These are phyloP conservation scores for Candida ipomoeae DNA, from an alignment of 805 yeast genomes.

Conservation along the genomic window DNA sequence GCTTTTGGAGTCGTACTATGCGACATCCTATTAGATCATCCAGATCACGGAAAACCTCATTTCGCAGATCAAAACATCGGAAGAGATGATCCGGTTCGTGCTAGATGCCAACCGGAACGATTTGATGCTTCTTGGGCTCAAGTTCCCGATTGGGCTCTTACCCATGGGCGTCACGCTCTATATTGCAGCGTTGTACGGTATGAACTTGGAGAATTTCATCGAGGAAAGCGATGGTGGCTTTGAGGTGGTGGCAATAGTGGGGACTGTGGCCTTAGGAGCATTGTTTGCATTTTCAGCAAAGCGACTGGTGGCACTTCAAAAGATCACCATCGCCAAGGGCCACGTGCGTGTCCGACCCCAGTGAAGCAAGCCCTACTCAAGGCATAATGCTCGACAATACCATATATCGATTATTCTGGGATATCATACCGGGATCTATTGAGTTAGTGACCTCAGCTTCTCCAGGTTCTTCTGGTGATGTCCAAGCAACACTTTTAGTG, in stretches of 20 bases:
- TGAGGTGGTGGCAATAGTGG: constrained; percentile 35
- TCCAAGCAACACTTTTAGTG: too few species aligned
- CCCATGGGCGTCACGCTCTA: constrained; percentile 79
- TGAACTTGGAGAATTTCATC: constrained; percentile 90
- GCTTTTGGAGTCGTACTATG: constrained; percentile 84
- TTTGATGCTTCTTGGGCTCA: constrained; percentile 79
- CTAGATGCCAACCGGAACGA: constrained; percentile 93
- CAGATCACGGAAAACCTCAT: constrained; percentile 77
- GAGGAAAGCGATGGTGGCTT: constrained; percentile 81
- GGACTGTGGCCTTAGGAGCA: constrained; percentile 39
- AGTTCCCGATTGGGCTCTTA: constrained; percentile 77
- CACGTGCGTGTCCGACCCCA: neutral
- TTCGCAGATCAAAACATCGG: constrained; percentile 86
- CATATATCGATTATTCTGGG: too few species aligned
- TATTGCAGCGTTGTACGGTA: constrained; percentile 86
- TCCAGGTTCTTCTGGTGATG: too few species aligned
- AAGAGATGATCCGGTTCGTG: constrained; percentile 90
- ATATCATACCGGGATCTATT: too few species aligned
- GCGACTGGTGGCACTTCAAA: constrained; percentile 62
- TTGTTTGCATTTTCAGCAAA: constrained; percentile 54
- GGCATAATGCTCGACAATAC: too few species aligned
- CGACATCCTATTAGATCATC: constrained; percentile 89
- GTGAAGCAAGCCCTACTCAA: too few species aligned
- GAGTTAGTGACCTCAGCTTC: too few species aligned
- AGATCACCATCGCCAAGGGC: constrained; percentile 53